Conservation (phyloP, 2,329 filamentous ascomycete species). For the Hypoxylon sp. region DNA sequence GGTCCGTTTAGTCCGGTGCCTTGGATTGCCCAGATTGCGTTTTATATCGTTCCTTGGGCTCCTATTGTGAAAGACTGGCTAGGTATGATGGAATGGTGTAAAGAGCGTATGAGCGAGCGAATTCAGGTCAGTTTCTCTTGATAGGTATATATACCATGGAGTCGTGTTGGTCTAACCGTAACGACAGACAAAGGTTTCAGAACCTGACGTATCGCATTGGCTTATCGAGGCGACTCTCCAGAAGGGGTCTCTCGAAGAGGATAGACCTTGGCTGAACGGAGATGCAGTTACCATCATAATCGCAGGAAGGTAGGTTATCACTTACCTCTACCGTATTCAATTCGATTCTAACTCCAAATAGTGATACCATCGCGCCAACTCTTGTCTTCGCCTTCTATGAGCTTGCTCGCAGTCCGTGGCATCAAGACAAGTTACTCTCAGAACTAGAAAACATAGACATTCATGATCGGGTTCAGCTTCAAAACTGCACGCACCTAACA, state of each 20-base stretch:
- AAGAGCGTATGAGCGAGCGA: constrained; percentile 19
- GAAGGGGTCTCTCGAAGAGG: constrained; percentile 23
- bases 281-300: constrained; percentile 26
- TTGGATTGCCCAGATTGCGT: constrained; percentile 21
- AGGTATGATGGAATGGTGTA: constrained; percentile 22
- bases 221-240: constrained; percentile 25
- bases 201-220: constrained; percentile 25
- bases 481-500: constrained; percentile 33
- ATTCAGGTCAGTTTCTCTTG: constrained; percentile 10
- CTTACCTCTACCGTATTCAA: neutral
- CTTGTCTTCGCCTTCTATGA: constrained; percentile 27
- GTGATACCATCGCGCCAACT: constrained; percentile 25
- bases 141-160: neutral
- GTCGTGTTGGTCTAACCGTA: neutral
- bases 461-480: constrained; percentile 26
- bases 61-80: constrained; percentile 22
- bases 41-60: constrained; percentile 21
- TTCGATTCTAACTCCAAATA: neutral
- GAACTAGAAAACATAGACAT: constrained; percentile 23
- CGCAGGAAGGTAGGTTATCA: constrained; percentile 16
- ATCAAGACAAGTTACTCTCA: constrained; percentile 18
- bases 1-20: constrained; percentile 25
- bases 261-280: constrained; percentile 21
- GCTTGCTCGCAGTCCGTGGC: constrained; percentile 13
- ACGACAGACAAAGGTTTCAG: constrained; percentile 16